Evolutionary conservation across 331 rosid genomes (phyloP), one percentile per base, ranked within the genome.

Genomic region (Quercus lobata): DNA sequence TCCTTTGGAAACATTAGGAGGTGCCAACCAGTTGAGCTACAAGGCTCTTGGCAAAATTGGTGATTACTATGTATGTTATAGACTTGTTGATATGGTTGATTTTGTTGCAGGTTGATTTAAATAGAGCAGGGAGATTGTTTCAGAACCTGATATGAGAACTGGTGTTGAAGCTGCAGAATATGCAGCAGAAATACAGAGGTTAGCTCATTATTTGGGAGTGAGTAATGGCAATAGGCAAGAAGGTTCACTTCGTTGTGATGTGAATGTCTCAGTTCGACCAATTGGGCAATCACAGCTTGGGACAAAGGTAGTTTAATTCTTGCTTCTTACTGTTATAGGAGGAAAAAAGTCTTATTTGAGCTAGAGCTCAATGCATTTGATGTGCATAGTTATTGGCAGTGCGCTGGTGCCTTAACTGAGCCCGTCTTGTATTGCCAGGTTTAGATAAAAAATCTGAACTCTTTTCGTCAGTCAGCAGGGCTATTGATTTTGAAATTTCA

Each of bases 141-240:
- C 97, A 72, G 98, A 95, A 86, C 97, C 98, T 74, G 96, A 95
- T 81, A 91, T 92, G 97, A 92, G 97, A 83, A 95, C 70, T 79
- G 97, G 98, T 71, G 90, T 91, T 78, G 98, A 92, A 86, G 98
- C 97, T 77, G 92, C 98, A 21, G 98, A 94, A 84, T 94, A 94
- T 77, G 98, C 97, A 35, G 93, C 97, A 68, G 98, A 95, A 78
- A 3, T 95, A 58, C 98, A 95, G 90, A 89, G 97, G 82, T 77
- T 95, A 86, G 97, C 92, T 81, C 79, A 94, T 81, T 95, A 95
- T 88, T 87, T 95, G 87, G 97, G 94, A 80, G 94, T 95, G 78
- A 83, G 97, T 91, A 95, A 95, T 83, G 98, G 98, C 69, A 92
- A 95, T 82, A 92, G 91, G 97, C 97, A 92, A 90, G 98, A 95